Conservation (phyloP, 441 rosid species). For the Daphne laureola region DNA sequence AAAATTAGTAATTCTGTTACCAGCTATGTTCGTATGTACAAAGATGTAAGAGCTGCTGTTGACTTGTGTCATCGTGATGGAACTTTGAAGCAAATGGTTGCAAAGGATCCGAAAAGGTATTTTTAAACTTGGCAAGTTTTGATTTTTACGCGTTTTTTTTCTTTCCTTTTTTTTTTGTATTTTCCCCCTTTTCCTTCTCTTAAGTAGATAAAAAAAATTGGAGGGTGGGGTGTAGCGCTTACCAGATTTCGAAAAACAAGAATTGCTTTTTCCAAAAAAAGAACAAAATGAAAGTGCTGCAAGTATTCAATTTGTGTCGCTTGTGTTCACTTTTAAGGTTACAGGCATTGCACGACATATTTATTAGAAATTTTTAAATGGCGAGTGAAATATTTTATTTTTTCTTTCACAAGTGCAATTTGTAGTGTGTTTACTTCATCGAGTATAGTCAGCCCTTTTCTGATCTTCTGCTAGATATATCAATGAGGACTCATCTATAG, state of each 20-base stretch:
- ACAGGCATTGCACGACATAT: no score
- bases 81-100: slow-evolving; percentile 96
- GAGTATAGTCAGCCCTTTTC: no score
- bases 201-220: not conserved
- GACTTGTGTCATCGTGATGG: slow-evolving; percentile 99
- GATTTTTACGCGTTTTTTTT: no score
- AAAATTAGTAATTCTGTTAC: slow-evolving; percentile 12
- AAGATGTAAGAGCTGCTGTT: slow-evolving; percentile 94
- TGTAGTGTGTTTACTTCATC: no score
- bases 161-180: no score
- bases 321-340: no score
- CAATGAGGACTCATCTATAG: slow-evolving; percentile 63
- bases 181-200: not conserved
- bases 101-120: slow-evolving; percentile 73
- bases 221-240: not conserved
- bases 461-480: slow-evolving; percentile 45
- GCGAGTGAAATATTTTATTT: no score
- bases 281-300: no score
- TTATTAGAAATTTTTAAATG: no score
- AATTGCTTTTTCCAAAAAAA: not conserved
- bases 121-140: no score
- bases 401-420: no score
- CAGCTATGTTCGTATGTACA: slow-evolving; percentile 87
- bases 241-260: not conserved
- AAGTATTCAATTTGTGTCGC: no score